Conservation (phyloP, 495 filamentous ascomycete genomes). For the Penicillium canescens region DNA sequence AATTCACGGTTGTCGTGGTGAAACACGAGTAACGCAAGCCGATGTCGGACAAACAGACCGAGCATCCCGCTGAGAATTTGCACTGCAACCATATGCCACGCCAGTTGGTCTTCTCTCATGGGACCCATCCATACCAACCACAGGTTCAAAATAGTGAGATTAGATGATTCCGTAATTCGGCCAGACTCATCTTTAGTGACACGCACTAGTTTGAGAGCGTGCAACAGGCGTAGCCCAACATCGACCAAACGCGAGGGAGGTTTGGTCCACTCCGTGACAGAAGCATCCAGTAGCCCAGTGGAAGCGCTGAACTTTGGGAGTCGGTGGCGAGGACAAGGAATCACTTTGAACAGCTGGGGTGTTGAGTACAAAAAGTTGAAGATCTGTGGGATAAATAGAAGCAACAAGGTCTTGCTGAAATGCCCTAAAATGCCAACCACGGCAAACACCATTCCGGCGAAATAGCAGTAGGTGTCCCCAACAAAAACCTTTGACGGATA, state of each 20-base stretch:
- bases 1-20: constrained; percentile 72
- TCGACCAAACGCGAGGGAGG: constrained; percentile 68
- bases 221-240: constrained; percentile 60
- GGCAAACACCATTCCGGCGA: constrained; percentile 98
- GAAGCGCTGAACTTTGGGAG: constrained; percentile 83
- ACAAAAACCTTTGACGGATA: constrained; percentile 95
- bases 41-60: constrained; percentile 83
- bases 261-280: constrained; percentile 72
- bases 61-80: constrained; percentile 74
- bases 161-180: constrained; percentile 76
- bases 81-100: constrained; percentile 70
- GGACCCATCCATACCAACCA: constrained; percentile 97
- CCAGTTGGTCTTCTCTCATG: constrained; percentile 81
- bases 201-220: constrained; percentile 61
- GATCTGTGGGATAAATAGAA: constrained; percentile 90
- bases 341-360: constrained; percentile 84
- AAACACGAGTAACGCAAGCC: constrained; percentile 81
- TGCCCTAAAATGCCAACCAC: constrained; percentile 95
- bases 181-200: constrained; percentile 66
- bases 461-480: constrained; percentile 99
- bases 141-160: constrained; percentile 89
- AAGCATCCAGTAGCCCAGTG: constrained; percentile 81
- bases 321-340: constrained; percentile 91
- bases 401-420: constrained; percentile 93
- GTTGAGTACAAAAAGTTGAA: constrained; percentile 94